A percentile compares a stretch with the other conserved stretches of the same genome.
These are phyloP conservation scores for Myrmaecium sp. DNA, from an alignment of 2,329 filamentous ascomycete genomes.

Conservation along the genomic window DNA sequence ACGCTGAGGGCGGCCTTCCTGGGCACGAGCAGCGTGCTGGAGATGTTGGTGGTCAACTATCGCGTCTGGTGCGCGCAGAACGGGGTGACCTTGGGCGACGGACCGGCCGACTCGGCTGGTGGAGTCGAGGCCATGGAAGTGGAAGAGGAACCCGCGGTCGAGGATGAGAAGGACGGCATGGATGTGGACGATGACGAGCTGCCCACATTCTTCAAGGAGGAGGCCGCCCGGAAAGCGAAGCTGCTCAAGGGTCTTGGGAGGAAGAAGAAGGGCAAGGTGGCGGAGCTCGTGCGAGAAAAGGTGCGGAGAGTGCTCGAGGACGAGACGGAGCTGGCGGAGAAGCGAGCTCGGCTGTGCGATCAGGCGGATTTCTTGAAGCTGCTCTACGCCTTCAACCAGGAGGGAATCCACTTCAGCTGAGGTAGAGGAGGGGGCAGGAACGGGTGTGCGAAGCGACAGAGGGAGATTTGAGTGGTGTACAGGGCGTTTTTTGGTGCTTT, in stretches of 20 bases:
- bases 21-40: constrained; percentile 62
- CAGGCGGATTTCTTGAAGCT: constrained; percentile 82
- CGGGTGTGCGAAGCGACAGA: too few relatives aligned
- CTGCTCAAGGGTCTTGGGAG: constrained; percentile 34
- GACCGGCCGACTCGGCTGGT: constrained; percentile 15
- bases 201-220: constrained; percentile 72
- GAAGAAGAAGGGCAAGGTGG: constrained; percentile 64
- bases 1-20: constrained; percentile 70
- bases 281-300: constrained; percentile 70
- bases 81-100: constrained; percentile 58
- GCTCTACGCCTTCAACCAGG: constrained; percentile 70
- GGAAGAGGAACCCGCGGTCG: constrained; percentile 31
- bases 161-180: constrained; percentile 38
- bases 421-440: too few relatives aligned
- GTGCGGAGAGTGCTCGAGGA: constrained; percentile 70
- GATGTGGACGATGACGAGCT: constrained; percentile 45
- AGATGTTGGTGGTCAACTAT: constrained; percentile 77
- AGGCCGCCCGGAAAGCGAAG: constrained; percentile 34
- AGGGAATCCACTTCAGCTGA: constrained; percentile 79
- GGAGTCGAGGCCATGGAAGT: constrained; percentile 35
- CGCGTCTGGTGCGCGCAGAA: constrained; percentile 80
- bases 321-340: constrained; percentile 64
- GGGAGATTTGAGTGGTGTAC: too few relatives aligned
- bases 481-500: too few relatives aligned
- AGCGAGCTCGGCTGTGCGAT: constrained; percentile 71